Evolutionary conservation across 78 protist genomes (phyloP).

Genomic region (Polysphondylium violaceum): DNA sequence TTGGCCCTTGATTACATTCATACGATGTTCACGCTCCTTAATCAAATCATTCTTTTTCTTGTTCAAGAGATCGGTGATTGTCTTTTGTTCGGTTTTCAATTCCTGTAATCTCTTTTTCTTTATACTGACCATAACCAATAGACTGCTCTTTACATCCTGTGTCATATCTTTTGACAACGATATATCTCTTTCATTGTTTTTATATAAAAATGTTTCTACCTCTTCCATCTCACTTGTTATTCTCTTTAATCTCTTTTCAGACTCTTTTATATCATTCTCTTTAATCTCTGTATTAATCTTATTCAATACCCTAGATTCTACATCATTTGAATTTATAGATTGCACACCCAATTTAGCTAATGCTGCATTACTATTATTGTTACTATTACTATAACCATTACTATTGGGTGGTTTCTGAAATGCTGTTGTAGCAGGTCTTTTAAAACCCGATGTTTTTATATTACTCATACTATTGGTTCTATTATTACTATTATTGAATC

Average conservation of each 20-base stretch:
- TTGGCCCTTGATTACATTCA: too few relatives aligned
- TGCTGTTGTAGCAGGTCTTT: not conserved
- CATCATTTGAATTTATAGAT: slow-evolving; percentile 21
- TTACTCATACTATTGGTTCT: too few relatives aligned
- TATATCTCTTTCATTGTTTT: not conserved
- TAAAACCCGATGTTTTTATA: too few relatives aligned
- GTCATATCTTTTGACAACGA: not conserved
- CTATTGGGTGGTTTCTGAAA: not conserved
- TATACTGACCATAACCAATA: not conserved
- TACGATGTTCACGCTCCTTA: not conserved
- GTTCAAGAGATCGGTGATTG: not conserved
- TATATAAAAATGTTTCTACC: slow-evolving; percentile 13
- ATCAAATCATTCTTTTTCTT: not conserved
- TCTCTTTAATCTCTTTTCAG: not conserved
- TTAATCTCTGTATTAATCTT: slow-evolving; percentile 21
- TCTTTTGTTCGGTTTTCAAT: not conserved
- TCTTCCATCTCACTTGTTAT: not conserved
- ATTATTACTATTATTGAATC: too few relatives aligned
- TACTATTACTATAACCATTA: not conserved
- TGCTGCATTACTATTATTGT: slow-evolving; percentile 11
- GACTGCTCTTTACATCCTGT: slow-evolving; percentile 2
- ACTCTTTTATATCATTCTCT: slow-evolving; percentile 22
- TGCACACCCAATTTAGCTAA: slow-evolving; percentile 43
- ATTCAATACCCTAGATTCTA: slow-evolving; percentile 34
- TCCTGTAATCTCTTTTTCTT: slow-evolving; percentile 25